Base-by-base conservation (phyloP, 371 early-diverging fungal genomes). In the Actinomortierella ambigua region DNA sequence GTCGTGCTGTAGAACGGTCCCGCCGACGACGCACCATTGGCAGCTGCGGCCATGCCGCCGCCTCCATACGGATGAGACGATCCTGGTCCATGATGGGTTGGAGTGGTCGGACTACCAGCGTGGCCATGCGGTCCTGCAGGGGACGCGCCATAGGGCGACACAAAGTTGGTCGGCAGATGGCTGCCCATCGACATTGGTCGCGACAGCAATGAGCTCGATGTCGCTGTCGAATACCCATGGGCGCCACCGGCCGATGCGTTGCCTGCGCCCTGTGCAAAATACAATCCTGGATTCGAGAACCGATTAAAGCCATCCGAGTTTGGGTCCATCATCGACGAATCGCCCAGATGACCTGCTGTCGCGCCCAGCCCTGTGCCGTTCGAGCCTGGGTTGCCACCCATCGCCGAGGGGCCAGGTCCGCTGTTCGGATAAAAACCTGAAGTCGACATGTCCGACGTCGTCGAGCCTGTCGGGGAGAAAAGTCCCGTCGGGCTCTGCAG, bases 241-340 rank as follows among this genome's bases (percentile, higher is more conserved):
- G 23, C 22, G 11, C 54, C 54, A 22, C 42, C 54, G 22, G 22
- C 8, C 8, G 22, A 18, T 3, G 22, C 26, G 46, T 39, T 61
- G 40, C 63, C 65, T 18, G 70, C 44, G 6, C 70, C 60, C 23
- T 59, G 69, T 4, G 61, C 49, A 34, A 70, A 58, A 42, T 70
- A 70, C 6, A 70, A 22, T 3, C 62, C 59, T 18, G 57, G 70
- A 20, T 51, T 61, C 17, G 70, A 48, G 55, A 70, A 61, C 11
- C 70, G 57, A 3, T 65, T 61, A 14, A 69, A 50, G 1, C 65
- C 53, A 18, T 64, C 64, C n/a, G 69, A 43, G 18, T 48, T 34
- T 14, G 68, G 47, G 26, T 62, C 68, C 59, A 62, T 57, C 55
- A 63, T 62, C 20, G 34, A 34, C 4, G 34, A 34, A 11, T 34